Percentiles rank a stretch among this genome's conserved stretches.
Conservation (phyloP, 345 rosid species). For the Mallotus nudiflorus region DNA sequence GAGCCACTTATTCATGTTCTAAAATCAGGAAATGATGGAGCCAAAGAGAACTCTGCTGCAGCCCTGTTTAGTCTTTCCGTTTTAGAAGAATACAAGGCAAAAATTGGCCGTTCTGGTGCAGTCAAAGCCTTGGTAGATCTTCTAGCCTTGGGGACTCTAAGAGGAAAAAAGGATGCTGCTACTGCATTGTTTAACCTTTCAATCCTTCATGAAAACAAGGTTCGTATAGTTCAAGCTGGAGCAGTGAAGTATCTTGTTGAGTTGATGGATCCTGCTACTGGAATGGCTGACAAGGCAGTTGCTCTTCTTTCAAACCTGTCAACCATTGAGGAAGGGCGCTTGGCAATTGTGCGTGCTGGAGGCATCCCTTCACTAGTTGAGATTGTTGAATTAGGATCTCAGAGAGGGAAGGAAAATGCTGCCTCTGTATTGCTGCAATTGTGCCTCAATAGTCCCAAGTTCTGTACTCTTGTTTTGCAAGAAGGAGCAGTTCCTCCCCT, state of each 20-base stretch:
- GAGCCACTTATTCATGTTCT: slow-evolving; percentile 82
- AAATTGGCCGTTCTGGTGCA: slow-evolving; percentile 83
- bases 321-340: slow-evolving; percentile 73
- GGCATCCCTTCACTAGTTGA: slow-evolving; percentile 80
- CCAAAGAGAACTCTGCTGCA: slow-evolving; percentile 91
- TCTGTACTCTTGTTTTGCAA: slow-evolving; percentile 83
- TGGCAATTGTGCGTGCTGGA: slow-evolving; percentile 68
- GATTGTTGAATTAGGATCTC: slow-evolving; percentile 78
- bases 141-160: slow-evolving; percentile 69
- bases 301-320: slow-evolving; percentile 90
- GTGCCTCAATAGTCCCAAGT: slow-evolving; percentile 75
- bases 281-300: slow-evolving; percentile 91
- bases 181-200: slow-evolving; percentile 92
- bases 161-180: slow-evolving; percentile 94
- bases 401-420: slow-evolving; percentile 89
- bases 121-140: slow-evolving; percentile 75
- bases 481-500: slow-evolving; percentile 98
- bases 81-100: slow-evolving; percentile 69
- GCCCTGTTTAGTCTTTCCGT: slow-evolving; percentile 79
- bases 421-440: slow-evolving; percentile 80
- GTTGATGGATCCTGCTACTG: slow-evolving; percentile 63
- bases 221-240: slow-evolving; percentile 91
- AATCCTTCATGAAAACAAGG: slow-evolving; percentile 88
- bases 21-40: slow-evolving; percentile 72
- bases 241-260: slow-evolving; percentile 78